Base-by-base conservation (phyloP, 2,329 filamentous ascomycete genomes). In the Colletotrichum musicola region DNA sequence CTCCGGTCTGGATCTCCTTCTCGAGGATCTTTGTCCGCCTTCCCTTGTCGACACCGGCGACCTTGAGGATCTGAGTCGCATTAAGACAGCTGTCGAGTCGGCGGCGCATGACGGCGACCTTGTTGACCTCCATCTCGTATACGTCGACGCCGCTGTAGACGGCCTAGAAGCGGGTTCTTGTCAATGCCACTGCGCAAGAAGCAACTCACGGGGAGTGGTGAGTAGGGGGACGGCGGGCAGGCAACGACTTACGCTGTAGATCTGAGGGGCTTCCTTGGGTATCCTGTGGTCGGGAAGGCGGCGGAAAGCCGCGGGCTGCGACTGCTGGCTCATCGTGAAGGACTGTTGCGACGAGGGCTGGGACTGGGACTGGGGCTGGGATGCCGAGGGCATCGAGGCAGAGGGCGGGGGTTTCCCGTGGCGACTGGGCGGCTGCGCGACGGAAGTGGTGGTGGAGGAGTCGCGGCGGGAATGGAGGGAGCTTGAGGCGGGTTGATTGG, bases 51-150 rank as follows among this genome's bases (percentile, higher is more conserved):
- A 99, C 94, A 58, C 95, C 95, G 42, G 96, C 96, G 42, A 98
- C 95, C 78, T 99, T 99, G 72, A 99, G 88, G 73, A 99, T 98
- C 80, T 99, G 96, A 0, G 96, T 99, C 60, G 96, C 96, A 82
- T 99, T 99, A 73, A 99, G 86, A 93, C 95, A 98, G 73, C 94
- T 95, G 80, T 99, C 96, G 73, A 93, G 92, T 72, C 96, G 92
- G 67, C 96, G 91, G 78, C 96, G 93, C 96, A 99, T 99, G 58
- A 98, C 95, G 25, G 94, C 94, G 72, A 99, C 86, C 53, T 89
- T 89, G 78, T 97, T 97, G 70, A 98, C 93, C 79, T 98, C 95
- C 94, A 98, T 98, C 81, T 99, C 96, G 83, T 98, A 99, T 16
- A 99, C 96, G 70, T 95, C 92, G 53, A 98, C 94, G 73, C 95